Conservation (phyloP, 164 flowering plant species). For the Piper longum region DNA sequence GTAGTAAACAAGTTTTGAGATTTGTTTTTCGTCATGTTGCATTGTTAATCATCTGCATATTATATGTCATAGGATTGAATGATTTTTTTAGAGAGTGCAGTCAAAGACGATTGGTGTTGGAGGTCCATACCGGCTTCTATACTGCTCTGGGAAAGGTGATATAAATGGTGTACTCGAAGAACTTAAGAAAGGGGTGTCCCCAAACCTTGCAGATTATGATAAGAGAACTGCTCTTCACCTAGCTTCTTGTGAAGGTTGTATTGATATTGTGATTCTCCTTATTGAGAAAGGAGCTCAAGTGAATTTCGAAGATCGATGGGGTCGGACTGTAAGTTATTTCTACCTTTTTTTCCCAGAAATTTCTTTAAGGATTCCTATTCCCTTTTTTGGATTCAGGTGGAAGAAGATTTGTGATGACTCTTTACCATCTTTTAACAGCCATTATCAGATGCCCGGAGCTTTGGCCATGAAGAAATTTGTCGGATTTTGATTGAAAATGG, state of each 20-base stretch:
- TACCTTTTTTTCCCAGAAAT: background rate
- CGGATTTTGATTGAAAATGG: conserved; percentile 33
- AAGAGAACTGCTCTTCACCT: conserved; percentile 59
- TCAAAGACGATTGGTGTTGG: conserved; percentile 14
- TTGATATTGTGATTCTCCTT: conserved; percentile 35
- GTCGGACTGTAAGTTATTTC: conserved; percentile 39
- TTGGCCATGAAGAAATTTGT: conserved; percentile 30
- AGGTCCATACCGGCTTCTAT: conserved; percentile 41
- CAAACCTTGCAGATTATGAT: conserved; percentile 41
- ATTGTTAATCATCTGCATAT: no score
- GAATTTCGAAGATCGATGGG: conserved; percentile 45
- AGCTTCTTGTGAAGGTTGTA: conserved; percentile 52
- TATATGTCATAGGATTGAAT: no score
- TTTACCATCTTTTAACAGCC: conserved; percentile 20
- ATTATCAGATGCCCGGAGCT: conserved; percentile 43
- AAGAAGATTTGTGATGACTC: no score
- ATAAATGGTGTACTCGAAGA: conserved; percentile 42
- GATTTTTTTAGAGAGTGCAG: conserved; percentile 2
- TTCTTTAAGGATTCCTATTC: background rate
- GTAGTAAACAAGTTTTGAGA: no score
- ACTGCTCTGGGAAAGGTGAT: conserved; percentile 42
- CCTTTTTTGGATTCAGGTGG: background rate
- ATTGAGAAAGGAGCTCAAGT: conserved; percentile 51
- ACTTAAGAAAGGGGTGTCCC: conserved; percentile 37
- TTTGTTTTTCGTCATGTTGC: no score